A percentile compares a stretch with the other conserved stretches of the same genome.
phyloP scores from a whole-genome alignment of 2,329 filamentous ascomycete species.

The Anthostomella pinea region DNA sequence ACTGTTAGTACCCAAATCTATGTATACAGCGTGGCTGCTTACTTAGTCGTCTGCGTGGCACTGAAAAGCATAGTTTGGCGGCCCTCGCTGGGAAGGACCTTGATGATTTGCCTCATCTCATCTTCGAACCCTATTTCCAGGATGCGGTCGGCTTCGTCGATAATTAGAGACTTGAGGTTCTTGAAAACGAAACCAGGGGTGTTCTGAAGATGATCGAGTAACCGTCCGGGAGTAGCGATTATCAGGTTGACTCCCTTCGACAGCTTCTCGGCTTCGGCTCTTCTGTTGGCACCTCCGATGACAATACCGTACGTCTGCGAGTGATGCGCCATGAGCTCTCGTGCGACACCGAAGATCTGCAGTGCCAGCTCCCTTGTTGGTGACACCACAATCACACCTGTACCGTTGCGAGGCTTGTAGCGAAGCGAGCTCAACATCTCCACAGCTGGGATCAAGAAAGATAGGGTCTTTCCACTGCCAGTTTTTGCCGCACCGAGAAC shows the following conservation, averaged over 20 bases:
- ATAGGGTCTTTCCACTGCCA: constrained; percentile 88
- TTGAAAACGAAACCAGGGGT: constrained; percentile 71
- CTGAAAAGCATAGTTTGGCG: constrained; percentile 98
- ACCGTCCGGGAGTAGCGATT: constrained; percentile 87
- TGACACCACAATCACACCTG: constrained; percentile 87
- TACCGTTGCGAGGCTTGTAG: constrained; percentile 89
- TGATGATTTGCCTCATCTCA: constrained; percentile 95
- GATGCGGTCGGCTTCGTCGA: constrained; percentile 96
- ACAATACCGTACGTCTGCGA: constrained; percentile 94
- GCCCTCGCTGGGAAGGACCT: constrained; percentile 83
- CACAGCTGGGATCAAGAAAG: constrained; percentile 90
- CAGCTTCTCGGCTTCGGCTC: constrained; percentile 91
- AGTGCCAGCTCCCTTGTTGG: constrained; percentile 91
- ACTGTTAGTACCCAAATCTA: too few species aligned
- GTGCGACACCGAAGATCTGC: constrained; percentile 92
- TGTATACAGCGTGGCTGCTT: too few species aligned
- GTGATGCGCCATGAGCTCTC: constrained; percentile 86
- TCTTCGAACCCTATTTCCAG: constrained; percentile 98
- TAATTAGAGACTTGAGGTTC: constrained; percentile 75
- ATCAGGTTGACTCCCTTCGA: constrained; percentile 91
- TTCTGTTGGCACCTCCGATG: constrained; percentile 88
- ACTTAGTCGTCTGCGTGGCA: constrained; percentile 96
- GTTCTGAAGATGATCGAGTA: constrained; percentile 92
- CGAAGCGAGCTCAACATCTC: constrained; percentile 88
- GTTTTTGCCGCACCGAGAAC: constrained; percentile 93